phyloP scores from a whole-genome alignment of 768 basidiomycete genomes.

The Lentinula edodes region DNA sequence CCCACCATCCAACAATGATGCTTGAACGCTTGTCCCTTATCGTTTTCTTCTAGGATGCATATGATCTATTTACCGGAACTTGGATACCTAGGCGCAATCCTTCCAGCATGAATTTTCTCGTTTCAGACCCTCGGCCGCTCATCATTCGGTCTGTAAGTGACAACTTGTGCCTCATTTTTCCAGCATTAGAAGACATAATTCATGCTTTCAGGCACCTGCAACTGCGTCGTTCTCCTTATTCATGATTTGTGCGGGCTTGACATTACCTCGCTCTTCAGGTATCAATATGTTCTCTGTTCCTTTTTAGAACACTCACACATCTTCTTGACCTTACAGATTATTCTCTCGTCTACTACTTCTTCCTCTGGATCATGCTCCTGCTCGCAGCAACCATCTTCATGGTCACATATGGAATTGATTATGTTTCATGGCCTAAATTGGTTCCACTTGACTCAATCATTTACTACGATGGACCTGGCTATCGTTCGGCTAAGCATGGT shows the following conservation, averaged over 20 bases:
- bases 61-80: constrained; percentile 86
- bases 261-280: constrained; percentile 86
- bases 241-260: constrained; percentile 83
- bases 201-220: constrained; percentile 67
- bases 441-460: constrained; percentile 80
- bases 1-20: constrained; percentile 4
- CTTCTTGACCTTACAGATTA: constrained; percentile 49
- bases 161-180: neutral
- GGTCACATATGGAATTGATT: constrained; percentile 82
- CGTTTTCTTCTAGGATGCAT: constrained; percentile 66
- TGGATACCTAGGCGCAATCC: constrained; percentile 84
- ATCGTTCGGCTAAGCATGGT: constrained; percentile 69
- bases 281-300: neutral
- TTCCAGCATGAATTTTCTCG: constrained; percentile 60
- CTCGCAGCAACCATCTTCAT: constrained; percentile 66
- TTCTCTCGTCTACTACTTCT: constrained; percentile 78
- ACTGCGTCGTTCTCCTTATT: constrained; percentile 75
- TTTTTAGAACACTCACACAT: neutral
- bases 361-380: constrained; percentile 72
- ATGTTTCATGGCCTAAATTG: constrained; percentile 91
- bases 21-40: constrained; percentile 1
- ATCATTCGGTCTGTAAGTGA: constrained; percentile 70
- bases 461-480: constrained; percentile 86
- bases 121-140: constrained; percentile 78
- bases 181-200: neutral